Conservation (phyloP, 2,329 filamentous ascomycete genomes). For the Trichoderma polysporum region DNA sequence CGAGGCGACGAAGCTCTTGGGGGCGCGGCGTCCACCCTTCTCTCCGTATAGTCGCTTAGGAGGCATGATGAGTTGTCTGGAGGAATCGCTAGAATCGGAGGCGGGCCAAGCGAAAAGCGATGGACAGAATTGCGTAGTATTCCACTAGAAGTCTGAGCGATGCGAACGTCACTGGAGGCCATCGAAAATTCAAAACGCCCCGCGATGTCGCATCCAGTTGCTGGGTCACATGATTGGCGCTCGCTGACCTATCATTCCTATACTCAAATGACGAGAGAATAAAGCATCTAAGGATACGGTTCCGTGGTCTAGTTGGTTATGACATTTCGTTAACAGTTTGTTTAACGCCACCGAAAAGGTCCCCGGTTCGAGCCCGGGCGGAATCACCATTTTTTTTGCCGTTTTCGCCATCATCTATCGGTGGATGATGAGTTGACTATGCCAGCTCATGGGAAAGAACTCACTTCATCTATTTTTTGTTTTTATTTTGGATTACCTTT, state of each 20-base stretch:
- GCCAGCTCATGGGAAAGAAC: not conserved
- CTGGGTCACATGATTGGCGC: slow-evolving; percentile 30
- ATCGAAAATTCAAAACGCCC: slow-evolving; percentile 30
- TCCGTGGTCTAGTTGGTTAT: slow-evolving; percentile 25
- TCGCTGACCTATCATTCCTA: not conserved
- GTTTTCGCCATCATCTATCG: not conserved
- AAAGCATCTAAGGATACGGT: not conserved
- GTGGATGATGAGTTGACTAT: too few relatives aligned
- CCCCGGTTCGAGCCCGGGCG: slow-evolving; percentile 24
- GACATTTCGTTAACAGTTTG: slow-evolving; percentile 24
- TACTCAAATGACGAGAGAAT: not conserved
- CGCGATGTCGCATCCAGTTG: slow-evolving; percentile 23
- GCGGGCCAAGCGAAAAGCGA: not conserved
- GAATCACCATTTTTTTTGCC: slow-evolving; percentile 21
- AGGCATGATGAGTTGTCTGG: slow-evolving; percentile 52
- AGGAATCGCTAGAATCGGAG: not conserved
- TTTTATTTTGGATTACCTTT: too few relatives aligned
- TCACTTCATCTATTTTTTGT: not conserved
- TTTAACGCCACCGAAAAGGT: slow-evolving; percentile 24
- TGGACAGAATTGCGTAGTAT: slow-evolving; percentile 14
- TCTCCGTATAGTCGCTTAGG: slow-evolving; percentile 60
- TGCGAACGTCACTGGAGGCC: slow-evolving; percentile 19
- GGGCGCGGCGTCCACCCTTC: slow-evolving; percentile 42
- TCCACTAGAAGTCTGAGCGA: not conserved
- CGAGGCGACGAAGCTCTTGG: slow-evolving; percentile 54